Base-by-base conservation (phyloP, 2,329 filamentous ascomycete genomes). In the Apiospora pterosperma region DNA sequence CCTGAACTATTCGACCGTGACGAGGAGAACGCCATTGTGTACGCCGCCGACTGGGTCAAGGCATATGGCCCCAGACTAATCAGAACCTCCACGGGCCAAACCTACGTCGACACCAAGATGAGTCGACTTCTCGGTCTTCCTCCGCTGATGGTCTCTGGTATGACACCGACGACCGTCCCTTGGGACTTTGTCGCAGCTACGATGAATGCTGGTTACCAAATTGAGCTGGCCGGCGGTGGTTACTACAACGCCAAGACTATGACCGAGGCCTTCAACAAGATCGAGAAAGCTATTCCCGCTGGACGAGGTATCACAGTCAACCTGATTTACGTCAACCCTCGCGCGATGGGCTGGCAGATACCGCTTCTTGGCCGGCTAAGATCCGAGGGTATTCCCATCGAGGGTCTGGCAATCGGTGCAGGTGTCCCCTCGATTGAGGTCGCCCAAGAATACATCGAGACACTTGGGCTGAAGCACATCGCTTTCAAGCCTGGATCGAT, bases 61-160 rank as follows among this genome's bases (percentile, higher is more conserved):
- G 94, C 97, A 77, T 94, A 96, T 75, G 94, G 95, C 11, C 96
- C 96, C n/a, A 91, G 90, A 66, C 85, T 99, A 52, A 89, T 97
- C 72, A 96, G 92, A 80, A 97, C 92, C 16, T 95, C 94, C 12
- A 89, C 88, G 64, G 96, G 96, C 23, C 87, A 94, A 75, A 97
- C 92, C 2, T 97, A 92, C 71, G 92, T 99, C 59, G 94, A 98
- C 76, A 99, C 96, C 67, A 97, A 97, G 82, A 96, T 97, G 90
- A 96, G 91, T 78, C 86, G 92, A 70, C 82, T 97, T 23, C 82
- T 97, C 21, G 93, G 93, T 71, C 83, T 96, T 5, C 93, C 94
- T 10, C 94, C 94, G 0, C 82, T 97, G 67, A 90, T 97, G 82
- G 93, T 97, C 66, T 92, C 93, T 64, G 94, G 93, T 76, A 97